Conservation (phyloP, 208 protist genomes). For the Tritrichomonas foetus region DNA sequence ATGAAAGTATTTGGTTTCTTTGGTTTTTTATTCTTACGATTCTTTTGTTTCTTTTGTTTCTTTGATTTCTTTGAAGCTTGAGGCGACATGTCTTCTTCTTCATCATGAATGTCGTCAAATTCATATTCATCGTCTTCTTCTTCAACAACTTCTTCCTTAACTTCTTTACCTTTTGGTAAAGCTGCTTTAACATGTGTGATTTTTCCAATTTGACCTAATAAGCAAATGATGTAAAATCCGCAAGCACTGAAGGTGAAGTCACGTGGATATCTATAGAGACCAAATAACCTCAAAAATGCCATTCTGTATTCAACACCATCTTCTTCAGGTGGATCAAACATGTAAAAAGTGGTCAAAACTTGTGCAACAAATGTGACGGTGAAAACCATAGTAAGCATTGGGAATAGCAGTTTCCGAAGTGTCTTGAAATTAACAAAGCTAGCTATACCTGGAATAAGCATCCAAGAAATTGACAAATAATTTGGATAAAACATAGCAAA, state of each 20-base stretch:
- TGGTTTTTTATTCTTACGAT: not conserved
- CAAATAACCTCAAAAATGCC: not conserved
- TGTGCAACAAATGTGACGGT: not conserved
- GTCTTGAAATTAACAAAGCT: not conserved
- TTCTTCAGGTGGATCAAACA: not conserved
- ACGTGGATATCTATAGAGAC: not conserved
- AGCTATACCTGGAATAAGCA: not conserved
- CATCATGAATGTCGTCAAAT: not conserved
- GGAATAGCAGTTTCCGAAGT: not conserved
- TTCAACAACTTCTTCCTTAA: not conserved
- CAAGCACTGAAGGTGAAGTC: not conserved
- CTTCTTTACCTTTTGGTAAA: not conserved
- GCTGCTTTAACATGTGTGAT: not conserved
- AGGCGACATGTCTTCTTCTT: not conserved
- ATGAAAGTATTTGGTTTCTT: too few species aligned
- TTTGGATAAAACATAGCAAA: not conserved
- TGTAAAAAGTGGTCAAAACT: not conserved
- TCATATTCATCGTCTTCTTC: not conserved
- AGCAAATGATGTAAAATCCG: not conserved
- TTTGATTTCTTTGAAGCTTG: not conserved
- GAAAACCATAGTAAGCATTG: not conserved
- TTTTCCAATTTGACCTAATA: not conserved
- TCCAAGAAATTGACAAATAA: conserved; percentile 23
- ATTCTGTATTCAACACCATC: not conserved
- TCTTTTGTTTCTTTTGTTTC: not conserved